Conservation (phyloP, 2,329 filamentous ascomycete genomes). For the Pseudophaeomoniella oleicola region DNA sequence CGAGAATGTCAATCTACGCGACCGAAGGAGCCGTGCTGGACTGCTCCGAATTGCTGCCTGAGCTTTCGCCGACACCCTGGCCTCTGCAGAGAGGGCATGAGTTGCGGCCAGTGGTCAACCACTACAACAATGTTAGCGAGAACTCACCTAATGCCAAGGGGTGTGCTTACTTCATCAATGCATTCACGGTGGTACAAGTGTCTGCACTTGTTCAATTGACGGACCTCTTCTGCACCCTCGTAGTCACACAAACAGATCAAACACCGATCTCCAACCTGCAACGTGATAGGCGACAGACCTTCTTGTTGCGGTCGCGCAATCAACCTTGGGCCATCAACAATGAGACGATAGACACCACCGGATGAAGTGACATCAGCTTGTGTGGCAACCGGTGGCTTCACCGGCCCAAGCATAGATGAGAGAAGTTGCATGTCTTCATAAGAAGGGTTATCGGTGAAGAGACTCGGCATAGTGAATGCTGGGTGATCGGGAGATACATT, state of each 20-base stretch:
- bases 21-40: background rate
- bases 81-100: constrained; percentile 48
- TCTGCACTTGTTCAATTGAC: constrained; percentile 47
- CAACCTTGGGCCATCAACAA: constrained; percentile 25
- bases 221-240: constrained; percentile 44
- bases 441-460: constrained; percentile 55
- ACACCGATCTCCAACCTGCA: constrained; percentile 37
- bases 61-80: constrained; percentile 37
- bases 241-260: constrained; percentile 55
- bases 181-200: constrained; percentile 55
- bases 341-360: constrained; percentile 44
- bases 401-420: constrained; percentile 51
- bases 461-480: constrained; percentile 52
- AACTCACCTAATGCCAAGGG: constrained; percentile 3
- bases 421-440: constrained; percentile 61
- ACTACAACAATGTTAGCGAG: constrained; percentile 30
- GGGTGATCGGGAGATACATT: constrained; percentile 58
- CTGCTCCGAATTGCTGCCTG: background rate
- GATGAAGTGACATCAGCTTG: constrained; percentile 49
- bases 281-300: constrained; percentile 19
- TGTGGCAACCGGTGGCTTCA: constrained; percentile 53
- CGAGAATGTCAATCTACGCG: background rate
- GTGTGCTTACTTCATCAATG: constrained; percentile 48
- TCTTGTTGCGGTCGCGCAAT: constrained; percentile 33
- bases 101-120: constrained; percentile 53